Evolutionary conservation across 2,329 filamentous ascomycete species (phyloP), one percentile per base, ranked within the genome.

Genomic region (Aspergillus eucalypticola): DNA sequence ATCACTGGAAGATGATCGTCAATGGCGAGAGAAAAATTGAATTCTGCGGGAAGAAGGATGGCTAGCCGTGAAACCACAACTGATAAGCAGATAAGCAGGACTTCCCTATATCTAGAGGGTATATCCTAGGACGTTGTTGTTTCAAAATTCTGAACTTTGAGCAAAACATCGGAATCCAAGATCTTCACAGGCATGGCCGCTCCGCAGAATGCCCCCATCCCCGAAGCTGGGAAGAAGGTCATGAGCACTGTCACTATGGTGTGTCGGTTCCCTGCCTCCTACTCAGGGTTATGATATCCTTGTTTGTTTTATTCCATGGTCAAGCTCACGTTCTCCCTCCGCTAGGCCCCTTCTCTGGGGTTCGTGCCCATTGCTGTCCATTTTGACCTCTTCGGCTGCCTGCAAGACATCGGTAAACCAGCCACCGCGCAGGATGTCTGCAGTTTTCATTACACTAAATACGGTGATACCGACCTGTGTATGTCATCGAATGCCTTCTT

Each of bases 331-430:
- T 13, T 7, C 10, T 23, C 5, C 41, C 19, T 3, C 25, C 17
- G n/a, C 10, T 46, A 77, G 75, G 61, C 71, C 1, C 73, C 75
- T 11, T 70, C 73, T 0, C 56, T 77, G n/a, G 75, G 73, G 1
- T 77, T 77, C 38, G 66, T 77, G 2, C 74, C 75, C 2, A 72
- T 77, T 19, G 75, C 75, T 0, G 64, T 74, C 13, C 69, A 74
- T 35, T 76, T 77, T 58, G 58, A 72, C 46, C 63, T 77, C 10
- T 76, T 77, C 51, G 58, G 64, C 17, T 64, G 66, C 21, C 55
- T 77, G 1, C 69, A 71, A 6, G 56, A 49, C 7, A 63, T 72
- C 29, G 67, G 66, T 2, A 62, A 64, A 15, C 65, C 69, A 1
- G 69, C 67, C 5, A 73, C 64, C 5, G 68, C 69, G 8, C 60